Percentiles rank a stretch among this genome's conserved stretches.
phyloP scores from a whole-genome alignment of 2,329 filamentous ascomycete species.

The Myriosclerotinia scirpicola region DNA sequence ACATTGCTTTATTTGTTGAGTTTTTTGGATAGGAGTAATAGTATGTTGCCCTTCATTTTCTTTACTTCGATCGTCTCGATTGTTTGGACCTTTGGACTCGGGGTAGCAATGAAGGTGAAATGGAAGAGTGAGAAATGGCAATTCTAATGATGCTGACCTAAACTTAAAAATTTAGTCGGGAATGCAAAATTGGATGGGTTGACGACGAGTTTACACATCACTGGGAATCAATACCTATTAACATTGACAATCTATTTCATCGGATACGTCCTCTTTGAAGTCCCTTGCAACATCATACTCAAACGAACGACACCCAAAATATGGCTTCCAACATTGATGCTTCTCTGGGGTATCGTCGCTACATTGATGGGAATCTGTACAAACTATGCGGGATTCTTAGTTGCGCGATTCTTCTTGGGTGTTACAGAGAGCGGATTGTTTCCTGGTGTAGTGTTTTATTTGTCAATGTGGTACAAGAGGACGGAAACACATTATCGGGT shows the following conservation, averaged over 20 bases:
- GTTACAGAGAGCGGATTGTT: conserved; percentile 56
- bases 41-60: conserved; percentile 42
- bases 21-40: conserved; percentile 59
- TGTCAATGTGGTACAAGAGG: conserved; percentile 55
- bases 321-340: conserved; percentile 58
- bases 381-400: conserved; percentile 52
- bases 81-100: too few species aligned
- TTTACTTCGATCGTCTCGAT: neutral
- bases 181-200: conserved; percentile 60
- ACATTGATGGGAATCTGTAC: conserved; percentile 53
- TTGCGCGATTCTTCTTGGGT: conserved; percentile 56
- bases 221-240: conserved; percentile 63
- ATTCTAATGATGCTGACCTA: neutral
- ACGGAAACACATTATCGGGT: conserved; percentile 55
- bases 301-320: conserved; percentile 58
- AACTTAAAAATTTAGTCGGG: conserved; percentile 48
- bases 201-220: conserved; percentile 52
- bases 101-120: too few species aligned
- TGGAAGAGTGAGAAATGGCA: neutral
- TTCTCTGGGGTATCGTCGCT: conserved; percentile 56
- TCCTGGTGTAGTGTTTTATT: conserved; percentile 53
- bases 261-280: conserved; percentile 56
- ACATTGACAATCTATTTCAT: conserved; percentile 67
- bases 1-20: conserved; percentile 56
- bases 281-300: conserved; percentile 62